Evolutionary conservation across 2,329 filamentous ascomycete species (phyloP).

Genomic region (Penicillium sp.): DNA sequence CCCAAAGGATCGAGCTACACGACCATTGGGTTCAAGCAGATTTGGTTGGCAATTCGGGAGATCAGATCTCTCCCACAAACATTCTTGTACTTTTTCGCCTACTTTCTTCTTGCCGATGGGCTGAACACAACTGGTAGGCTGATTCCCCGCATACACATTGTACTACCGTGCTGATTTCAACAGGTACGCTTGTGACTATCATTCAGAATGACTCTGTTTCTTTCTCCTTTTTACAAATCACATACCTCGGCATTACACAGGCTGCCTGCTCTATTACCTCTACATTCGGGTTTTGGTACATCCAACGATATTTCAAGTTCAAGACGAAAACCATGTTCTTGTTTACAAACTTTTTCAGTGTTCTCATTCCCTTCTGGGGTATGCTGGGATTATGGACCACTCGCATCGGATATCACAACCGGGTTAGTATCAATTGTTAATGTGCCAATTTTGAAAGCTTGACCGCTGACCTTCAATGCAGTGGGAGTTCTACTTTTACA

Average conservation of each 20-base stretch:
- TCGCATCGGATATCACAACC: conserved; percentile 43
- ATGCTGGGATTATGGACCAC: conserved; percentile 46
- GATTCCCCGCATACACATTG: not conserved
- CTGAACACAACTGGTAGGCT: conserved; percentile 43
- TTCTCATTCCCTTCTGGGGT: conserved; percentile 46
- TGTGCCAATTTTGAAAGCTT: not conserved
- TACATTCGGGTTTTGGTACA: conserved; percentile 47
- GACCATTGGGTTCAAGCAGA: conserved; percentile 47
- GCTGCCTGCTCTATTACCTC: conserved; percentile 41
- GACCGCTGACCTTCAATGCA: conserved; percentile 13
- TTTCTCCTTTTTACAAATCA: conserved; percentile 46
- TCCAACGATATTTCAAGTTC: conserved; percentile 45
- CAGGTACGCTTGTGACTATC: conserved; percentile 40
- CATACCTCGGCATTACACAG: conserved; percentile 45
- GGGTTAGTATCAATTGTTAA: conserved; percentile 20
- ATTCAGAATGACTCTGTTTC: conserved; percentile 45
- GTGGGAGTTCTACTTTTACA: conserved; percentile 50
- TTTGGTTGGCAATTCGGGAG: conserved; percentile 42
- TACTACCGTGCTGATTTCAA: not conserved
- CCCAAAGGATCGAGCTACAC: conserved; percentile 43
- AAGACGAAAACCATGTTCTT: conserved; percentile 47
- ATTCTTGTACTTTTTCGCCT: conserved; percentile 45
- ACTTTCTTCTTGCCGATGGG: conserved; percentile 47
- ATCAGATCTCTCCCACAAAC: conserved; percentile 44
- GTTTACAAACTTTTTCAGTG: conserved; percentile 44